These are phyloP conservation scores for Trypanosoma cruzi DNA, from an alignment of 208 protist genomes.

Conservation along the genomic window DNA sequence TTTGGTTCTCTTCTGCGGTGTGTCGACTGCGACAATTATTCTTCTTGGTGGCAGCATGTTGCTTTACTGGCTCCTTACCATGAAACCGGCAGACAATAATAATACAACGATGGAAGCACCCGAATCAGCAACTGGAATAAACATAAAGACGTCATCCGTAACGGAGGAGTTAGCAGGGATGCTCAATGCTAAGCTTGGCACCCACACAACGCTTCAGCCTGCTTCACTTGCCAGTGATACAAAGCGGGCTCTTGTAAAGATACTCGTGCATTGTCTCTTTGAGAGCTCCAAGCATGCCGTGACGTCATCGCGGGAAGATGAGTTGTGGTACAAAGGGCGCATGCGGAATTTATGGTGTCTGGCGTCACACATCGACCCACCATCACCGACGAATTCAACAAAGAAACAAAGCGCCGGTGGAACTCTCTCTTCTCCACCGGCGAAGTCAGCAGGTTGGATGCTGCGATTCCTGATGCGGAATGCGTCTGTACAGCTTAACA, in stretches of 20 bases:
- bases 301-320: constrained; percentile 22
- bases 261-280: constrained; percentile 59
- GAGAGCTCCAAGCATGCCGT: constrained; percentile 36
- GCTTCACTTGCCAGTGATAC: constrained; percentile 30
- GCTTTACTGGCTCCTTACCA: constrained; percentile 49
- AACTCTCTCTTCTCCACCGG: constrained; percentile 2
- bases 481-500: constrained; percentile 41
- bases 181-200: constrained; percentile 40
- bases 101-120: no score
- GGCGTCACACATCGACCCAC: constrained; percentile 43
- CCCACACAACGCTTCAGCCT: constrained; percentile 29
- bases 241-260: constrained; percentile 48
- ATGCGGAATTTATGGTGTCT: constrained; percentile 54
- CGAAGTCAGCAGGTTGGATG: constrained; percentile 54
- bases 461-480: constrained; percentile 59
- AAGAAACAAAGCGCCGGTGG: background rate
- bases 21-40: constrained; percentile 29
- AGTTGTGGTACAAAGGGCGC: constrained; percentile 30
- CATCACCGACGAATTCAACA: constrained; percentile 14
- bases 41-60: constrained; percentile 68
- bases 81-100: background rate
- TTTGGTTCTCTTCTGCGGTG: constrained; percentile 2
- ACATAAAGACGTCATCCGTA: background rate
- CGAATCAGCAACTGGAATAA: no score
- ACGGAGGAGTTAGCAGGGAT: constrained; percentile 31